phyloP scores from a whole-genome alignment of 495 filamentous ascomycete genomes.

The Annulohypoxylon moriforme region DNA sequence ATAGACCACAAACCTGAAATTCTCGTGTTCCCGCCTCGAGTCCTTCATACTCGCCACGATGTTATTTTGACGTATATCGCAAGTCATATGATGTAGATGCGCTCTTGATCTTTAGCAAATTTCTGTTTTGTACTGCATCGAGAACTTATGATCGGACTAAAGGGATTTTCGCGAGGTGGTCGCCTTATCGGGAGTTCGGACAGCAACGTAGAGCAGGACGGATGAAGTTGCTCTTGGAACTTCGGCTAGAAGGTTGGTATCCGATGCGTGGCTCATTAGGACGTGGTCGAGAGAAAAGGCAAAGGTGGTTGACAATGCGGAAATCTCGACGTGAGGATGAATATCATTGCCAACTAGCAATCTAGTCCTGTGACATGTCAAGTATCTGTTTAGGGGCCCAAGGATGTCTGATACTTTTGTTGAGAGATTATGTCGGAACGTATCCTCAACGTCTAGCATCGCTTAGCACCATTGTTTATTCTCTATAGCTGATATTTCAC shows the following conservation, averaged over 20 bases:
- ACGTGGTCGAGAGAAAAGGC: not conserved
- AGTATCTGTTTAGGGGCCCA: not conserved
- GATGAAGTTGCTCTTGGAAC: not conserved
- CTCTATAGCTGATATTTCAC: not conserved
- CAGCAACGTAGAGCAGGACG: constrained; percentile 1
- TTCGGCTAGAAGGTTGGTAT: not conserved
- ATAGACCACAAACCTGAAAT: constrained; percentile 27
- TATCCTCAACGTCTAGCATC: not conserved
- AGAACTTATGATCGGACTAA: not conserved
- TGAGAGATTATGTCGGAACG: not conserved
- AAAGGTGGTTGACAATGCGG: not conserved
- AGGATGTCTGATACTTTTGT: not conserved
- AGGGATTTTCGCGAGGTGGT: not conserved
- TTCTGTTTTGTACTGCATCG: not conserved
- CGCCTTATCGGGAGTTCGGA: not conserved
- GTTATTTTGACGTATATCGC: constrained; percentile 6
- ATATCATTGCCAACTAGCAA: not conserved
- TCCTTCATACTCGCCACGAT: constrained; percentile 15
- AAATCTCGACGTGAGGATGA: not conserved
- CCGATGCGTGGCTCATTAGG: not conserved
- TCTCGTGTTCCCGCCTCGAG: constrained; percentile 27
- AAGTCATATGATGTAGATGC: constrained; percentile 8
- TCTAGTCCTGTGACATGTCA: not conserved
- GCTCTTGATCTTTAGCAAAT: not conserved
- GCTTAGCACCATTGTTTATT: not conserved